These are phyloP conservation scores for Fusarium sp. DNA, from an alignment of 2,329 filamentous ascomycete genomes.

Conservation along the genomic window DNA sequence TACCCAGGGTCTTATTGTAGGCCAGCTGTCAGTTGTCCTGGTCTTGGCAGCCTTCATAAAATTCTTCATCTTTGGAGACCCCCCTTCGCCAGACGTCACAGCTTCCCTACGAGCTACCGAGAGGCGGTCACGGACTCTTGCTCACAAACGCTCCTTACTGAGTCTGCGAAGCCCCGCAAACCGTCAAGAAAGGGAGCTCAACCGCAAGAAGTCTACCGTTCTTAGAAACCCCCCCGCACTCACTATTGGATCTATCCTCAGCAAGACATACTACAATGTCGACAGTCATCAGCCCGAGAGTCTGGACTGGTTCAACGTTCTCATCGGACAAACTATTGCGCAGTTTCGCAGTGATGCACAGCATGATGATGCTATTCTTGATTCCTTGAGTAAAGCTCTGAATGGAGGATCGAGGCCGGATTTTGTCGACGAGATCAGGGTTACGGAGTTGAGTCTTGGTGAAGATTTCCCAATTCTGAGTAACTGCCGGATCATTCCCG, in stretches of 20 bases:
- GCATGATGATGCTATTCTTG: slow-evolving; percentile 89
- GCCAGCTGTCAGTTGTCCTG: slow-evolving; percentile 91
- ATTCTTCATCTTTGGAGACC: slow-evolving; percentile 99
- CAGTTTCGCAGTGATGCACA: slow-evolving; percentile 94
- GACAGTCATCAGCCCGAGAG: slow-evolving; percentile 96
- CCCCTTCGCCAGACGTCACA: slow-evolving; percentile 83
- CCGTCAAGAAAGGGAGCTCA: slow-evolving; percentile 60
- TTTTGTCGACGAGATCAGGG: slow-evolving; percentile 92
- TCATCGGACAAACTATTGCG: slow-evolving; percentile 95
- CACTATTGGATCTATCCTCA: slow-evolving; percentile 92
- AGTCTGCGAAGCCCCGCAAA: slow-evolving; percentile 65
- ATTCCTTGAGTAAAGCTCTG: slow-evolving; percentile 83
- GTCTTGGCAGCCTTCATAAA: slow-evolving; percentile 96
- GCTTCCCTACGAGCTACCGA: slow-evolving; percentile 81
- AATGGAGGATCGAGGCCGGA: slow-evolving; percentile 90
- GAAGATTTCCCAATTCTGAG: slow-evolving; percentile 99
- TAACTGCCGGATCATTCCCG: slow-evolving; percentile 95
- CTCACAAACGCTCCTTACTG: slow-evolving; percentile 80
- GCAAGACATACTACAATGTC: slow-evolving; percentile 98
- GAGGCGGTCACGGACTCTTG: slow-evolving; percentile 77
- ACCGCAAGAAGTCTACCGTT: slow-evolving; percentile 77
- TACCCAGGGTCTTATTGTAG: slow-evolving; percentile 91
- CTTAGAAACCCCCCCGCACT: slow-evolving; percentile 78
- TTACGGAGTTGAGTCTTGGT: slow-evolving; percentile 92
- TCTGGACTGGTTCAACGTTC: slow-evolving; percentile 98